Evolutionary conservation across 352 stramenopile genomes (phyloP), one percentile per base, ranked within the genome.

Genomic region (Phytopythium ostracodes): DNA sequence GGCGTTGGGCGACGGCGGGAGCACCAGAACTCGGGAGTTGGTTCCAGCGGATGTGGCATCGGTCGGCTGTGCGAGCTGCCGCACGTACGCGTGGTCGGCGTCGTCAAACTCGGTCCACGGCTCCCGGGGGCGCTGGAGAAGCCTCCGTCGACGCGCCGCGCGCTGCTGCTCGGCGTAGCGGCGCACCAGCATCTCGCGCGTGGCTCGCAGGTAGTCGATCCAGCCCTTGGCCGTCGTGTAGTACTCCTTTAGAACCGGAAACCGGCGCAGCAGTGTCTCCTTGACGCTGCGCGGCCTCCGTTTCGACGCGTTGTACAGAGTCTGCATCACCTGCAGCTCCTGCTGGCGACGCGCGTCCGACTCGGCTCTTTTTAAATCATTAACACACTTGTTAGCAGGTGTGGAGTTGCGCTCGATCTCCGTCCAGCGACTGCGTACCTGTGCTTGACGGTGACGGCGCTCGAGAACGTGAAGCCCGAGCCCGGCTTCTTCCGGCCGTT

Each of bases 101-200:
- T 75, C 65, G 25, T 84, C 70, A 36, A 82, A 68, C 38, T 70
- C 77, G 24, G 66, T 85, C 73, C 77, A 85, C 31, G 53, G 62
- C 42, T 46, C 38, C 40, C 63, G 67, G 6, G 53, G 25, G 27
- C 53, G 53, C 55, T 25, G 7, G 5, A 64, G 58, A 29, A 76
- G 49, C 53, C 47, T 68, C 49, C 60, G 70, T 14, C 59, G 63
- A 42, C 63, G 70, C 49, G 68, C 59, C 43, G 73, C 75, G 4
- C 56, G 53, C 14, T 54, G 63, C 24, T 49, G 65, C 49, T 27
- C 62, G 53, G 64, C 44, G 52, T 44, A 47, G 57, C 67, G 67
- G 62, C 25, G 64, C 40, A 24, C 71, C 44, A 29, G 52, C 42
- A 31, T 66, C 4, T 60, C 47, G 11, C 55, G 61, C 33, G 68